Evolutionary conservation across 371 early-diverging fungal genomes (phyloP).

Genomic region (Capillidium heterosporum): DNA sequence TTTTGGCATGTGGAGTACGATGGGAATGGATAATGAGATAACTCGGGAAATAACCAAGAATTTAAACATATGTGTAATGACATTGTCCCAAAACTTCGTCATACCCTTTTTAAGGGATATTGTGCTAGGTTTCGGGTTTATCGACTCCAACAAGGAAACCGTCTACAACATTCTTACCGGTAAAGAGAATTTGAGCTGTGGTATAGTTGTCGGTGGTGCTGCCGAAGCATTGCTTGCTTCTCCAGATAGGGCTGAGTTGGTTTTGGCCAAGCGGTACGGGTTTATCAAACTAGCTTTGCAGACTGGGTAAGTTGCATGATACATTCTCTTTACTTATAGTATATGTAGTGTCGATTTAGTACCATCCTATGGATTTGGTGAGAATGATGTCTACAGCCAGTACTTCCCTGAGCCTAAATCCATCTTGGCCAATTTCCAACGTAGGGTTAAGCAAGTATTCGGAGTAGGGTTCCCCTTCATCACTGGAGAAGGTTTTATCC

Average conservation of each 20-base stretch:
- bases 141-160: slow-evolving; percentile 44
- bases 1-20: slow-evolving; percentile 56
- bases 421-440: slow-evolving; percentile 27
- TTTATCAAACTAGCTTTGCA: slow-evolving; percentile 64
- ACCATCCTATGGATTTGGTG: slow-evolving; percentile 60
- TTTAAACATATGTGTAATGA: slow-evolving; percentile 31
- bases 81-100: slow-evolving; percentile 33
- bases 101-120: slow-evolving; percentile 54
- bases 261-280: slow-evolving; percentile 47
- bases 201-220: slow-evolving; percentile 64
- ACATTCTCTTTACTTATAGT: neutral
- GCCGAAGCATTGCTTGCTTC: slow-evolving; percentile 43
- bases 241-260: slow-evolving; percentile 39
- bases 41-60: slow-evolving; percentile 42
- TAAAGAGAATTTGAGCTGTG: slow-evolving; percentile 48
- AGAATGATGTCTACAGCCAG: slow-evolving; percentile 58
- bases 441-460: slow-evolving; percentile 28
- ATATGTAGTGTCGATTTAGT: slow-evolving; percentile 29
- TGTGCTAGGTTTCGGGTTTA: slow-evolving; percentile 41
- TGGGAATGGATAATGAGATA: slow-evolving; percentile 51
- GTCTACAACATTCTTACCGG: slow-evolving; percentile 46
- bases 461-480: slow-evolving; percentile 52
- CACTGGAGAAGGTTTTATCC: slow-evolving; percentile 49
- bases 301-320: slow-evolving; percentile 22
- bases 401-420: slow-evolving; percentile 28